Percentiles rank a stretch among this genome's conserved stretches.
Evolutionary conservation across 2,329 filamentous ascomycete species (phyloP).

Genomic region (Cercospora sp.): DNA sequence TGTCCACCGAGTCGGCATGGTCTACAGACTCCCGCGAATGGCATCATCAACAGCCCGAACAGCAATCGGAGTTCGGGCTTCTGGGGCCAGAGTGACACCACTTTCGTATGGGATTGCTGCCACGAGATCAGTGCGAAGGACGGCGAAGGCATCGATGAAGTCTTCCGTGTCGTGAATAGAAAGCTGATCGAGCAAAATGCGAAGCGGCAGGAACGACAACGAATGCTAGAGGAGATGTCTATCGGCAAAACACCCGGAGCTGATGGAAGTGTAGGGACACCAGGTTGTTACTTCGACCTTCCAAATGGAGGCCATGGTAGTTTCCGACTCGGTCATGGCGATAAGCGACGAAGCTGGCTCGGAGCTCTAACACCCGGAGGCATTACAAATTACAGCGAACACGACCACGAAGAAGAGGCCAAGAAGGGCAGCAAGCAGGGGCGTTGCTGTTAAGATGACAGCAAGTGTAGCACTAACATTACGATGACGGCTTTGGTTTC

Average conservation of each 20-base stretch:
- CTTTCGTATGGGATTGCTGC: constrained; percentile 83
- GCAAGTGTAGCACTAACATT: not conserved
- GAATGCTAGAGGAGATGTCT: constrained; percentile 44
- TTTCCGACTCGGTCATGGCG: constrained; percentile 59
- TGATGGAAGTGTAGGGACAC: constrained; percentile 36
- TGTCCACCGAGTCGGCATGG: constrained; percentile 41
- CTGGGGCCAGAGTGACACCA: constrained; percentile 72
- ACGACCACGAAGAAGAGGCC: constrained; percentile 29
- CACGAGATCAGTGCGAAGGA: constrained; percentile 95
- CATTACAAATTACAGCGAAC: constrained; percentile 31
- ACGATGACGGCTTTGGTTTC: not conserved
- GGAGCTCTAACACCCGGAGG: constrained; percentile 53
- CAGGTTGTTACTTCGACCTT: constrained; percentile 51
- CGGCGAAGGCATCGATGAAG: constrained; percentile 93
- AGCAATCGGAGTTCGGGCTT: constrained; percentile 66
- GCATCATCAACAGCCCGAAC: constrained; percentile 41
- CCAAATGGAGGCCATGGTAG: constrained; percentile 54
- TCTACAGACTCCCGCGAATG: constrained; percentile 49
- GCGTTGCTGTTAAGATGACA: constrained; percentile 31
- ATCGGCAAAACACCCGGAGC: constrained; percentile 47
- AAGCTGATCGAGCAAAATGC: constrained; percentile 75
- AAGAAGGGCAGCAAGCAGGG: constrained; percentile 29
- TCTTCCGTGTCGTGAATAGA: constrained; percentile 85
- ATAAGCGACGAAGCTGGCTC: constrained; percentile 67
- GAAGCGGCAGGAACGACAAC: constrained; percentile 54